Percentiles rank a stretch among this genome's conserved stretches.
phyloP scores from a whole-genome alignment of 495 filamentous ascomycete genomes.

The Neurospora sp. region DNA sequence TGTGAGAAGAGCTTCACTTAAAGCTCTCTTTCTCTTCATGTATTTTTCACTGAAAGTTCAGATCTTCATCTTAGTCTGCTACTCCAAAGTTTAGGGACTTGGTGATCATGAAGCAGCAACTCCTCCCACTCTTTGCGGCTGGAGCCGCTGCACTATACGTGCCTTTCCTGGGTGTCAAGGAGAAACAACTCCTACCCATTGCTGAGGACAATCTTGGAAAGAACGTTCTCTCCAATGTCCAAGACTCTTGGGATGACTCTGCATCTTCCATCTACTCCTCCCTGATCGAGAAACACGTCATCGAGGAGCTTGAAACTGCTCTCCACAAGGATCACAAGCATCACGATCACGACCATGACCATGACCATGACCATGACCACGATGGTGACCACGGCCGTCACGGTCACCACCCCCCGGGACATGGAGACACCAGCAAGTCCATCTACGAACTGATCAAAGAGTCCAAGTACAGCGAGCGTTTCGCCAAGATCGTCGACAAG shows the following conservation, averaged over 20 bases:
- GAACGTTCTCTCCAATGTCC: constrained; percentile 11
- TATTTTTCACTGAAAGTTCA: not conserved
- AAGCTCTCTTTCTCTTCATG: not conserved
- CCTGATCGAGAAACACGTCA: constrained; percentile 4
- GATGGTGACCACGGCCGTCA: not conserved
- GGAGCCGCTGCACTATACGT: constrained; percentile 32
- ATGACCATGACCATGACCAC: not conserved
- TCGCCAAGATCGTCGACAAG: constrained; percentile 61
- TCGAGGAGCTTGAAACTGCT: constrained; percentile 2
- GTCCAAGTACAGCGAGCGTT: constrained; percentile 64
- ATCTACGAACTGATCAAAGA: constrained; percentile 67
- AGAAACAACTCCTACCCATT: constrained; percentile 42
- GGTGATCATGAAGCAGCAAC: constrained; percentile 27
- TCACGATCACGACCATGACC: constrained; percentile 15
- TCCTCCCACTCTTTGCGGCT: constrained; percentile 40
- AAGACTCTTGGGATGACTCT: constrained; percentile 14
- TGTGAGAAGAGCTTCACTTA: not conserved
- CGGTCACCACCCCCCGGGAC: constrained; percentile 16
- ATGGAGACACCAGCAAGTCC: constrained; percentile 45
- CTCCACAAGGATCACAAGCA: constrained; percentile 24
- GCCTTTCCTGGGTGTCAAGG: not conserved
- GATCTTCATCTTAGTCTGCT: not conserved
- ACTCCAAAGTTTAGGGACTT: not conserved
- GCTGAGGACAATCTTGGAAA: constrained; percentile 37
- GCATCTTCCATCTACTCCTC: constrained; percentile 10